phyloP scores from a whole-genome alignment of 768 basidiomycete genomes.

The Trametopsis cervina region DNA sequence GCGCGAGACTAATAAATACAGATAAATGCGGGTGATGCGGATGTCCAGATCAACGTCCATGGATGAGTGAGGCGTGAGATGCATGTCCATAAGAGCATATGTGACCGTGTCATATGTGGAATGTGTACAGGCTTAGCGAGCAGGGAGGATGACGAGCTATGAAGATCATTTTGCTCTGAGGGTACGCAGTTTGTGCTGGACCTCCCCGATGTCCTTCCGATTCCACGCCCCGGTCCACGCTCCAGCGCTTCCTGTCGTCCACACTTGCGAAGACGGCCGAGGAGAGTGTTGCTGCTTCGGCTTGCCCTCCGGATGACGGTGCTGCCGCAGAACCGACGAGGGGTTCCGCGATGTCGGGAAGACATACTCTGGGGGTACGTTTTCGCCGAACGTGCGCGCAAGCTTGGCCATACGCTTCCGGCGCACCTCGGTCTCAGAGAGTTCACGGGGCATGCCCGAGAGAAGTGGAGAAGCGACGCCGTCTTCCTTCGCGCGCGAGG shows the following conservation, averaged over 20 bases:
- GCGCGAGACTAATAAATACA: too few species aligned
- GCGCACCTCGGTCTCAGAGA: slow-evolving; percentile 4
- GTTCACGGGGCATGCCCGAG: not conserved
- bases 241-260: slow-evolving; percentile 8
- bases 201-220: slow-evolving; percentile 14
- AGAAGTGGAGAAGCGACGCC: slow-evolving; percentile 10
- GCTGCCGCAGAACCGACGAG: too few species aligned
- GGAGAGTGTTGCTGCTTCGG: not conserved
- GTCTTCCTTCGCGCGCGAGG: slow-evolving; percentile 3
- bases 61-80: too few species aligned
- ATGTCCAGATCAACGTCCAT: too few species aligned
- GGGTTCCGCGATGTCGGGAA: too few species aligned
- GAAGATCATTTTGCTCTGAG: slow-evolving; percentile 9
- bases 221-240: slow-evolving; percentile 16
- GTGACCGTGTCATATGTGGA: too few species aligned
- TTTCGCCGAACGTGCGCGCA: slow-evolving; percentile 17
- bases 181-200: slow-evolving; percentile 10
- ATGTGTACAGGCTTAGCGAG: too few species aligned
- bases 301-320: not conserved
- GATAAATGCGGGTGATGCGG: too few species aligned
- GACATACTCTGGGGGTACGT: slow-evolving; percentile 19
- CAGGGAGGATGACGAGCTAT: too few species aligned
- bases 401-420: slow-evolving; percentile 20
- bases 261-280: slow-evolving; percentile 5
- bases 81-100: too few species aligned